These are phyloP conservation scores for Petrea volubilis DNA, from an alignment of 257 asterid genomes.

Conservation along the genomic window DNA sequence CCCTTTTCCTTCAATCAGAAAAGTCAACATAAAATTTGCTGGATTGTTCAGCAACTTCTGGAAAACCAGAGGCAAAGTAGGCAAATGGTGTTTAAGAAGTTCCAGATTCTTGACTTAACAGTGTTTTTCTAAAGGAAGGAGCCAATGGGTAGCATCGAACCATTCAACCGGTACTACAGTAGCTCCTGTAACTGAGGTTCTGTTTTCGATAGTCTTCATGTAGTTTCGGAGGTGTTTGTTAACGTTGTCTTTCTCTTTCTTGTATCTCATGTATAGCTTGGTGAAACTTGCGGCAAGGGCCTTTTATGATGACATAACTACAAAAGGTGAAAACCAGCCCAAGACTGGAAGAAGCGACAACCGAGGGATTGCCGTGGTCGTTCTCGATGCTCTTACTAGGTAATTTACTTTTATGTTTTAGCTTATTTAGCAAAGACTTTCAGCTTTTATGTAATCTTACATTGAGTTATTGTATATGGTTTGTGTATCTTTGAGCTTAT, in stretches of 20 bases:
- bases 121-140: no score
- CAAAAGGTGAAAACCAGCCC: constrained; percentile 84
- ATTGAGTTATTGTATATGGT: no score
- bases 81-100: no score
- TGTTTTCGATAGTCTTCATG: no score
- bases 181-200: no score
- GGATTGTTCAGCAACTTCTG: no score
- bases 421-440: not conserved
- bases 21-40: no score
- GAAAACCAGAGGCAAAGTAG: no score
- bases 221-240: not conserved
- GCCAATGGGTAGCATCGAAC: constrained; percentile 49
- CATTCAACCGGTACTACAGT: constrained; percentile 41
- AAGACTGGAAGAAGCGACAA: constrained; percentile 90
- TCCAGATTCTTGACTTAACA: no score
- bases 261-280: constrained; percentile 41
- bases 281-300: constrained; percentile 94
- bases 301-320: constrained; percentile 81
- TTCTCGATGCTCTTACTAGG: constrained; percentile 97
- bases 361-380: constrained; percentile 89
- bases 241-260: not conserved
- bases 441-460: no score
- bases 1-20: no score
- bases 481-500: not conserved
- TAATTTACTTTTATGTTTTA: no score